Base-by-base conservation (phyloP, 257 asterid genomes). In the Solanum sitiens region DNA sequence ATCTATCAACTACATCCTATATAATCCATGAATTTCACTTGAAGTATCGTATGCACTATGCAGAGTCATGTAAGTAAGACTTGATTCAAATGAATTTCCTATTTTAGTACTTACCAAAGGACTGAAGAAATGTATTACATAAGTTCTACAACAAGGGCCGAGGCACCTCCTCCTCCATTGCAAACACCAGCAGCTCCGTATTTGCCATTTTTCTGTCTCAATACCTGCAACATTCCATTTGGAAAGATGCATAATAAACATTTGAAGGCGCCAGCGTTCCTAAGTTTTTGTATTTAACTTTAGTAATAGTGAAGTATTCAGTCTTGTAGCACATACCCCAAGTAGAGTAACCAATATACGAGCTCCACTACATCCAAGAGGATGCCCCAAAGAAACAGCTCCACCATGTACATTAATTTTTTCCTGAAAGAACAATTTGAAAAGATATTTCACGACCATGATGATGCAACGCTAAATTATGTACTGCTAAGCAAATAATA, bases 81-180 rank as follows among this genome's bases (percentile, higher is more conserved):
- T 75, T 23, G 7, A 40, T 75, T 47, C 68, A 80, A 47, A 47
- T 80, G 70, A 80, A n/a, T 80, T 80, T 18, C 70, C 68, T 10
- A 30, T 80, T 63, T 82, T 82, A 40, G 37, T 6, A 82, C 86
- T 82, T 82, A 82, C 86, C 86, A 50, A 50, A 82, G 37, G 61
- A 53, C 30, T 8, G 4, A 44, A 11, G 21, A 65, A 72, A 86
- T 86, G 88, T 85, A 89, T 93, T 94, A 95, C 88, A 93, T 83
- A 37, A 95, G 97, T 89, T 97, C 98, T 27, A 97, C 72, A 61
- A 95, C 98, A 8, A 97, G 95, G 86, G 99, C 96, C 11, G 99
- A 97, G 86, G 99, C 99, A 59, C 99, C 99, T 30, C 99, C 99
- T 76, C 99, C 99, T 47, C 99, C 99, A 40, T 97, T 97, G 95